Percentiles rank a stretch among this genome's conserved stretches.
Evolutionary conservation across 2,329 filamentous ascomycete genomes (phyloP).

Genomic region (Trichoderma oligosporum): DNA sequence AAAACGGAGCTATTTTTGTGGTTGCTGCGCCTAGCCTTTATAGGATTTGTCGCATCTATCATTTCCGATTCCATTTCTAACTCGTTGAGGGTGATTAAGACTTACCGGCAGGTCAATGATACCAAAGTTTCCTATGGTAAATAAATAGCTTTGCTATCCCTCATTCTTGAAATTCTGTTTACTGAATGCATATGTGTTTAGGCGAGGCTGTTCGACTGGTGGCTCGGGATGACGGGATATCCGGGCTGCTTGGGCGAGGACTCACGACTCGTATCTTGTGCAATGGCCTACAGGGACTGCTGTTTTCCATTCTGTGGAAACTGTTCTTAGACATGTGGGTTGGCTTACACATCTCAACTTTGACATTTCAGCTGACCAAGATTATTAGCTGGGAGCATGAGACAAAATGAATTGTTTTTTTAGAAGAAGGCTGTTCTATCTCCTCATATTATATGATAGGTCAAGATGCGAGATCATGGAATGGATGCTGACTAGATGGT

Average conservation of each 20-base stretch:
- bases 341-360: neutral
- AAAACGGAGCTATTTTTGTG: constrained; percentile 40
- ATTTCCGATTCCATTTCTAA: constrained; percentile 47
- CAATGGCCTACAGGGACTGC: constrained; percentile 44
- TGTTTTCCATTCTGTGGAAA: constrained; percentile 49
- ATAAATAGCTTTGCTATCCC: neutral
- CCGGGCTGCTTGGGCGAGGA: constrained; percentile 43
- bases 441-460: too few relatives aligned
- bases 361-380: neutral
- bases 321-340: constrained; percentile 47
- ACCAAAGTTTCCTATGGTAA: constrained; percentile 45
- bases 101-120: constrained; percentile 48
- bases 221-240: constrained; percentile 39
- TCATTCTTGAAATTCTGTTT: neutral
- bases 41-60: constrained; percentile 42
- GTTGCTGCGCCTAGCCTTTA: constrained; percentile 39
- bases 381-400: constrained; percentile 1
- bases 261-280: constrained; percentile 46
- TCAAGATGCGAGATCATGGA: too few relatives aligned
- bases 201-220: constrained; percentile 42
- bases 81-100: constrained; percentile 46
- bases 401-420: too few relatives aligned
- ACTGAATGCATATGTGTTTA: constrained; percentile 22
- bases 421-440: too few relatives aligned
- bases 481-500: too few relatives aligned